Conservation (phyloP, 306 rosid genomes). For the apple (Malus domestica) region DNA sequence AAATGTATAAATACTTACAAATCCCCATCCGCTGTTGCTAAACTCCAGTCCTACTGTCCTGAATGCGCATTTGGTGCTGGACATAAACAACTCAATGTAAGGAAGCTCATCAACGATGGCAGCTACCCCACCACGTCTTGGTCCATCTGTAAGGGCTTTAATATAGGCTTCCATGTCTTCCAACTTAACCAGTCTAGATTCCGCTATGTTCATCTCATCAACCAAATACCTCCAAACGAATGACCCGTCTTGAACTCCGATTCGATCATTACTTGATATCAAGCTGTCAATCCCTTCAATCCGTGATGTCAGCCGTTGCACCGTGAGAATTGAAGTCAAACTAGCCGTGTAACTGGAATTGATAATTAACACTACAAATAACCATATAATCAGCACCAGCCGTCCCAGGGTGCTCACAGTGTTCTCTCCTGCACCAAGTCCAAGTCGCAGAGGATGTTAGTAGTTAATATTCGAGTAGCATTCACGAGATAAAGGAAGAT, state of each 20-base stretch:
- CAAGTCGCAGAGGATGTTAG: constrained; percentile 24
- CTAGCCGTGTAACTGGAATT: constrained; percentile 92
- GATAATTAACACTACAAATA: constrained; percentile 79
- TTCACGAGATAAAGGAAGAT: neutral
- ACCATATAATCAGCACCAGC: constrained; percentile 75
- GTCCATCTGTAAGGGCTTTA: constrained; percentile 54
- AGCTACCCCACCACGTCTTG: constrained; percentile 60
- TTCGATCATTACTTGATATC: constrained; percentile 48
- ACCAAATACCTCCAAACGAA: constrained; percentile 50
- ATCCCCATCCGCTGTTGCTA: constrained; percentile 88
- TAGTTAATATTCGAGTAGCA: neutral
- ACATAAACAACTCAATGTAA: constrained; percentile 57
- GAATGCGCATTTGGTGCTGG: constrained; percentile 41
- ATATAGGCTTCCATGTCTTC: constrained; percentile 40
- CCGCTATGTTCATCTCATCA: constrained; percentile 58
- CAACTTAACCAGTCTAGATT: constrained; percentile 52
- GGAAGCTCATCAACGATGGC: constrained; percentile 88
- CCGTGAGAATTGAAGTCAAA: constrained; percentile 85
- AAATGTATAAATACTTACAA: constrained; percentile 43
- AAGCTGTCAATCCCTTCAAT: constrained; percentile 74
- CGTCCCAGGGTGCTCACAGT: constrained; percentile 73
- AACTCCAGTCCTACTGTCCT: constrained; percentile 79
- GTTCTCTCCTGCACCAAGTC: constrained; percentile 54
- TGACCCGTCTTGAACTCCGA: constrained; percentile 82
- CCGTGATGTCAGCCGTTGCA: constrained; percentile 58